Evolutionary conservation across 1,284 basidiomycete species (phyloP).

Genomic region (Tranzscheliella williamsii): DNA sequence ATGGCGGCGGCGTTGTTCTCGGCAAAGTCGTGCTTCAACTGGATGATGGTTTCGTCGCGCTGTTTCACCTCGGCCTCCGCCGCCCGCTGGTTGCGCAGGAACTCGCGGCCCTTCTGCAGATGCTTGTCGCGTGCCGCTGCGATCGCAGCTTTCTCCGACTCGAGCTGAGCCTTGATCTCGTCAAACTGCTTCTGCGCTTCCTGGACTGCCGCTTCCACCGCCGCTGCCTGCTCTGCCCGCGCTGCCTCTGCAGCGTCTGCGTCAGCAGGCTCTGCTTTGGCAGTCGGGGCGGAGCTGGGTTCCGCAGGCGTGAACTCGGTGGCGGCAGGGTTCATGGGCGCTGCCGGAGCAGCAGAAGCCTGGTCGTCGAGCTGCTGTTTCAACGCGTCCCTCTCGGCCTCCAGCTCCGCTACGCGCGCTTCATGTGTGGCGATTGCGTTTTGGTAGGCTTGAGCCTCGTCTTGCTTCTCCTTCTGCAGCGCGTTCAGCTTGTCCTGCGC

Average conservation of each 20-base stretch:
- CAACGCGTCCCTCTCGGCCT: conserved; percentile 51
- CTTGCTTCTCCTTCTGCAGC: conserved; percentile 61
- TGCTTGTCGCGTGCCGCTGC: conserved; percentile 31
- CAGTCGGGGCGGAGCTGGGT: conserved; percentile 23
- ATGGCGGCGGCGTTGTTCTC: conserved; percentile 44
- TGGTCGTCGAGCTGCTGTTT: conserved; percentile 55
- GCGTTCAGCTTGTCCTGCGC: conserved; percentile 61
- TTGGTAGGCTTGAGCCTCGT: conserved; percentile 19
- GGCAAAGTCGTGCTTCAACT: conserved; percentile 40
- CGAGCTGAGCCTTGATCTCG: conserved; percentile 36
- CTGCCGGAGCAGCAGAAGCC: conserved; percentile 10
- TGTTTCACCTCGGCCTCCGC: conserved; percentile 42
- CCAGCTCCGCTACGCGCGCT: conserved; percentile 20
- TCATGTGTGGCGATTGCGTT: conserved; percentile 32
- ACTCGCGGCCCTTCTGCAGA: conserved; percentile 38
- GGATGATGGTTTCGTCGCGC: conserved; percentile 33
- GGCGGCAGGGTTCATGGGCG: conserved; percentile 12
- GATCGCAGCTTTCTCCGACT: conserved; percentile 21
- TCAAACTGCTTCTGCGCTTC: conserved; percentile 47
- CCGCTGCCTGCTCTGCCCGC: conserved; percentile 16
- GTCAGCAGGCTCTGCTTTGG: conserved; percentile 14
- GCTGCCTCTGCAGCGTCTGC: conserved; percentile 9
- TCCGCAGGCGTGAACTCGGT: conserved; percentile 3
- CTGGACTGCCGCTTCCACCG: conserved; percentile 28
- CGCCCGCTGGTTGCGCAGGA: conserved; percentile 27